phyloP scores from a whole-genome alignment of 2,329 filamentous ascomycete species.

The Penicillium expansum region DNA sequence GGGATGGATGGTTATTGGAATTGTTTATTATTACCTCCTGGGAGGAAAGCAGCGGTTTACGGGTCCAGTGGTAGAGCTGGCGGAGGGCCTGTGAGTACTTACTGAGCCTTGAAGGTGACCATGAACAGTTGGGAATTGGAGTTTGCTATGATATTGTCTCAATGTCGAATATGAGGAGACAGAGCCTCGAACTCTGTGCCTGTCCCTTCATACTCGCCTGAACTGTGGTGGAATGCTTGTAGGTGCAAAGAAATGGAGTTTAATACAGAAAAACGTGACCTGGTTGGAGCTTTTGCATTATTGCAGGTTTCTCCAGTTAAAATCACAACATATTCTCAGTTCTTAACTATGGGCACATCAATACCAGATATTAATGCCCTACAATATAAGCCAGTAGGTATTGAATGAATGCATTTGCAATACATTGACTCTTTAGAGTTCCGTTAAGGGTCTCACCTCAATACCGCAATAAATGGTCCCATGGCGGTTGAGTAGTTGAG shows the following conservation, averaged over 20 bases:
- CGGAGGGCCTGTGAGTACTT: constrained; percentile 10
- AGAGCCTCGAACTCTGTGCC: no score
- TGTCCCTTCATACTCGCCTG: not conserved
- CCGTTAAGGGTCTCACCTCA: no score
- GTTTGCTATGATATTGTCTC: no score
- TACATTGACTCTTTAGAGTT: no score
- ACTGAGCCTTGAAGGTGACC: not conserved
- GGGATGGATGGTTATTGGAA: constrained; percentile 19
- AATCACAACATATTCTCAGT: not conserved
- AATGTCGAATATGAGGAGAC: no score
- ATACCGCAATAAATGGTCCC: no score
- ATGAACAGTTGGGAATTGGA: no score
- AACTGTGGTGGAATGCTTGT: not conserved
- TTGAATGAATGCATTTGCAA: not conserved
- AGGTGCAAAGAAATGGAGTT: not conserved
- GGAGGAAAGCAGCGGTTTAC: constrained; percentile 18
- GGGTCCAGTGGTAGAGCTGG: constrained; percentile 16
- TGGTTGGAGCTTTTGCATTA: not conserved
- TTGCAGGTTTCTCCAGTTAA: not conserved
- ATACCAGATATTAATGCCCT: not conserved
- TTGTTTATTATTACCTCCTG: constrained; percentile 16
- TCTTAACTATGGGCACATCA: not conserved
- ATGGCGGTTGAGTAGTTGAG: no score
- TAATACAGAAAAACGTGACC: not conserved
- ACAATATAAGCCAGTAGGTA: not conserved